Evolutionary conservation across 208 protist species (phyloP).

Genomic region (Trypanosoma cruzi): DNA sequence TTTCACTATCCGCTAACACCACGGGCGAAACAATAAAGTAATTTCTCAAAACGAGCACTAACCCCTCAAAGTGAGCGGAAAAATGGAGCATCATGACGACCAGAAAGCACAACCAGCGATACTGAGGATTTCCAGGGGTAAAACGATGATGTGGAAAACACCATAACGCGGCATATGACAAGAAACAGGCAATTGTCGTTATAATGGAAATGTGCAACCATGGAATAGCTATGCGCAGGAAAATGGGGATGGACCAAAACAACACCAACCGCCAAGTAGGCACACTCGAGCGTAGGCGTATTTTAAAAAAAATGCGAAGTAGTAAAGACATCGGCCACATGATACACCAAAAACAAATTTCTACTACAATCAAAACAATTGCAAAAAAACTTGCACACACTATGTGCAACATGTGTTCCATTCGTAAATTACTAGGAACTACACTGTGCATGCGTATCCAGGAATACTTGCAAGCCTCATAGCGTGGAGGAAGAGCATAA

Average conservation of each 20-base stretch:
- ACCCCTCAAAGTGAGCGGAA: conserved; percentile 67
- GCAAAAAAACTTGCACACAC: conserved; percentile 46
- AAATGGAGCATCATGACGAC: conserved; percentile 31
- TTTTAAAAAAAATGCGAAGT: conserved; percentile 2
- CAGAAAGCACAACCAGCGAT: conserved; percentile 35
- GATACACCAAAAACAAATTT: conserved; percentile 6
- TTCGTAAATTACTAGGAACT: conserved; percentile 42
- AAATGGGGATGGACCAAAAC: conserved; percentile 48
- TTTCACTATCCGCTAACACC: conserved; percentile 46
- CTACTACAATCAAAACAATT: conserved; percentile 32
- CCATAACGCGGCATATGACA: conserved; percentile 36
- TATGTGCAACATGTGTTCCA: conserved; percentile 56
- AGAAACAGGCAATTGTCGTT: conserved; percentile 31
- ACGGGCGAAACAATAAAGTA: conserved; percentile 40
- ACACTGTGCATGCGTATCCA: conserved; percentile 66
- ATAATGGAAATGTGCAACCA: conserved; percentile 50
- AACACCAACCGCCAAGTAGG: conserved; percentile 22
- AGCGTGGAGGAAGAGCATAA: conserved; percentile 50
- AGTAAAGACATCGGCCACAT: conserved; percentile 16
- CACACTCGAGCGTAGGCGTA: background rate
- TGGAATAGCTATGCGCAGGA: conserved; percentile 36
- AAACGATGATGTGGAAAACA: conserved; percentile 39
- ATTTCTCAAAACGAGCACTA: conserved; percentile 65
- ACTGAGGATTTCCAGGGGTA: conserved; percentile 28
- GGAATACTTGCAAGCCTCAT: conserved; percentile 61